These are phyloP conservation scores for Aspergillus bertholletiae DNA, from an alignment of 495 filamentous ascomycete species.

Conservation along the genomic window DNA sequence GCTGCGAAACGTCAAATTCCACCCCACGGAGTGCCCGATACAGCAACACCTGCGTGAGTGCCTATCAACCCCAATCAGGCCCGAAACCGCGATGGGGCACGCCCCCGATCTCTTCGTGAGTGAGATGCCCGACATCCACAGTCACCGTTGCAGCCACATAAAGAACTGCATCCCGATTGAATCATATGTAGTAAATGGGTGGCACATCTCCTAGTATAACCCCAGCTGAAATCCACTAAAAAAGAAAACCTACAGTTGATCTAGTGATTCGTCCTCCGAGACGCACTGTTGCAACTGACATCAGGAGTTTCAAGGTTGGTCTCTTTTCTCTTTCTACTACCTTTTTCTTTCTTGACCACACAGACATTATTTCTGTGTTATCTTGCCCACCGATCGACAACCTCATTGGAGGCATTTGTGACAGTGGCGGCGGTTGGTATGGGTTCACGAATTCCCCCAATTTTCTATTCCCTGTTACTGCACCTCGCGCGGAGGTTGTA, in stretches of 20 bases:
- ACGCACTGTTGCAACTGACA: slow-evolving; percentile 16
- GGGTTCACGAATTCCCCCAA: not conserved
- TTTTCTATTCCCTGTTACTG: not conserved
- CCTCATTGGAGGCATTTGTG: not conserved
- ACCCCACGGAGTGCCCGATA: slow-evolving; percentile 24
- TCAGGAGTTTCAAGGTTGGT: slow-evolving; percentile 38
- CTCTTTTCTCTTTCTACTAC: slow-evolving; percentile 23
- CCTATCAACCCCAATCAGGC: not conserved
- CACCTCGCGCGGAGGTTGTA: not conserved
- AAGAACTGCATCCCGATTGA: slow-evolving; percentile 9
- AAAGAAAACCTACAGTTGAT: slow-evolving; percentile 17
- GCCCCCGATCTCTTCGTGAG: slow-evolving; percentile 26
- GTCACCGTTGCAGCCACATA: not conserved
- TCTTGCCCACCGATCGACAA: slow-evolving; percentile 6
- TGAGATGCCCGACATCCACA: slow-evolving; percentile 5
- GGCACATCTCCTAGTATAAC: slow-evolving; percentile 1
- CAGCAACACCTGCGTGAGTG: slow-evolving; percentile 36
- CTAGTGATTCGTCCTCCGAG: slow-evolving; percentile 17
- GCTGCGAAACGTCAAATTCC: slow-evolving; percentile 40
- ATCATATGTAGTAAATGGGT: slow-evolving; percentile 15
- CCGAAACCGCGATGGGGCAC: slow-evolving; percentile 28
- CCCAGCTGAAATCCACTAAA: slow-evolving; percentile 19
- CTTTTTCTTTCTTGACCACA: slow-evolving; percentile 16
- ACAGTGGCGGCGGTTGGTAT: not conserved
- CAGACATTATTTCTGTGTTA: slow-evolving; percentile 3